phyloP scores from a whole-genome alignment of 108 stramenopile species.

The Cyclostephanos invisitatus region DNA sequence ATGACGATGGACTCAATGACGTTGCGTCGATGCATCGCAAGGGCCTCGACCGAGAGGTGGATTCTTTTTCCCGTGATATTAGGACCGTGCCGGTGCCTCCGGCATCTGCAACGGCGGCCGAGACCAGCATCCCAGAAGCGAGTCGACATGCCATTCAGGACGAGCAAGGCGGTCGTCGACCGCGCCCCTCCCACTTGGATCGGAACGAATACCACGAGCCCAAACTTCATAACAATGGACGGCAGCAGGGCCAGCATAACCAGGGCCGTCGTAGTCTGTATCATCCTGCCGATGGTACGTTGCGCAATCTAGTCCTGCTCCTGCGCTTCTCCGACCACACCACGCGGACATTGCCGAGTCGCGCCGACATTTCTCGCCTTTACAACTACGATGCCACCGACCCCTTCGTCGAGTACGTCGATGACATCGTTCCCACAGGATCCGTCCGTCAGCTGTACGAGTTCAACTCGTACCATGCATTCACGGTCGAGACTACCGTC shows the following conservation, averaged over 20 bases:
- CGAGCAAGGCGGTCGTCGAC: not conserved
- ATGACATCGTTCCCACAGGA: constrained; percentile 48
- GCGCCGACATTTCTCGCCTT: constrained; percentile 46
- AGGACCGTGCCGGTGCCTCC: not conserved
- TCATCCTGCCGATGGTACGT: constrained; percentile 20
- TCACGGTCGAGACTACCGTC: constrained; percentile 42
- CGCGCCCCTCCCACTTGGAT: not conserved
- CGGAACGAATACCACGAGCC: not conserved
- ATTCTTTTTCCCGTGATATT: too few relatives aligned
- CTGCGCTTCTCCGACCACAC: constrained; percentile 50
- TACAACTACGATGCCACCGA: constrained; percentile 39
- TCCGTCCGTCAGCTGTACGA: constrained; percentile 32
- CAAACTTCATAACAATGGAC: not conserved
- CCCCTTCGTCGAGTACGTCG: not conserved
- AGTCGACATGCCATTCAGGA: not conserved
- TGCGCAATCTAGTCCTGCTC: constrained; percentile 59
- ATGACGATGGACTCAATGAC: too few relatives aligned
- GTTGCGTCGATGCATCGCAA: too few relatives aligned
- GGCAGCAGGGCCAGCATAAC: not conserved
- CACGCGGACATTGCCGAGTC: constrained; percentile 40
- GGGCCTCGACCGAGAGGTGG: too few relatives aligned
- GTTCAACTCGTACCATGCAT: constrained; percentile 37
- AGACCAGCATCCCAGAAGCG: not conserved
- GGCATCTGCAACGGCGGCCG: not conserved
- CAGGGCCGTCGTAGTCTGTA: not conserved